Conservation (phyloP, 208 protist species). For the Leptomonas seymouri region DNA sequence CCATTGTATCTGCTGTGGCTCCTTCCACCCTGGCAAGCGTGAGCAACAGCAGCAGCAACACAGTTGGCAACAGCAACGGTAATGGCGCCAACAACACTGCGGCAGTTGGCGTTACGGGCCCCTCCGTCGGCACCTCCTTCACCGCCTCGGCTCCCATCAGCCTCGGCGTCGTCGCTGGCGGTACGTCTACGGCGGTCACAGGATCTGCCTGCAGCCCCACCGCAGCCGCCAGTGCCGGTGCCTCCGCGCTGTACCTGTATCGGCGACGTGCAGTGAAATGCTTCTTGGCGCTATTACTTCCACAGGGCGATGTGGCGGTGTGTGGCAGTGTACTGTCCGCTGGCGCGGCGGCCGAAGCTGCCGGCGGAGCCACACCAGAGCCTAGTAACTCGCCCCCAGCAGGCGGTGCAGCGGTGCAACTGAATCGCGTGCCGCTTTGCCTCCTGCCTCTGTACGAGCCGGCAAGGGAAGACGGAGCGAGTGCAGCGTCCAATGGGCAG, state of each 20-base stretch:
- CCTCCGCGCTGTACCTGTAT: conserved; percentile 17
- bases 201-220: background rate
- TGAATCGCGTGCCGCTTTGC: background rate
- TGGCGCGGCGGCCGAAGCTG: background rate
- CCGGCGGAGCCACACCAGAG: background rate
- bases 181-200: background rate
- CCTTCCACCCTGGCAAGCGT: background rate
- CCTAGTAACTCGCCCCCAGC: background rate
- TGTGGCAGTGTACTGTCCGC: conserved; percentile 30
- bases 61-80: background rate
- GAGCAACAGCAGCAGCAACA: background rate
- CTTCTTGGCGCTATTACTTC: conserved; percentile 60
- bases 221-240: background rate
- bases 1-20: background rate
- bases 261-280: conserved; percentile 16
- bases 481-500: background rate
- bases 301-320: conserved; percentile 43
- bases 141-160: background rate
- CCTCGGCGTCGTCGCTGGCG: background rate
- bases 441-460: conserved; percentile 9
- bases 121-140: background rate
- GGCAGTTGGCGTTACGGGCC: too few relatives aligned
- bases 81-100: background rate
- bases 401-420: background rate
- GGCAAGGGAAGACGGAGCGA: background rate